Evolutionary conservation across 306 rosid genomes (phyloP).

Genomic region (Heteromeles arbutifolia): DNA sequence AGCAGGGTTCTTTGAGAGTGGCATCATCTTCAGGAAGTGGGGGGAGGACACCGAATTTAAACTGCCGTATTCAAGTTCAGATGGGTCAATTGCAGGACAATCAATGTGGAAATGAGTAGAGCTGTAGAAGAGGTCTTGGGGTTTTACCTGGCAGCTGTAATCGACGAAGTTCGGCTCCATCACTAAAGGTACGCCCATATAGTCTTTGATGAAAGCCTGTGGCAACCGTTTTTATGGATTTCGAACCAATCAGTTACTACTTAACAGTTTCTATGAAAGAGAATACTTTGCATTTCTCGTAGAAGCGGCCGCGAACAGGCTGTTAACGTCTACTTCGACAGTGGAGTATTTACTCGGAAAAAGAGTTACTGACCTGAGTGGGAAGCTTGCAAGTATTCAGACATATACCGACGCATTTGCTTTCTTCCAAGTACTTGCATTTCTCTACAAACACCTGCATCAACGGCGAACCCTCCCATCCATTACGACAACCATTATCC

Average conservation of each 20-base stretch:
- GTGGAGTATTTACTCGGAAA: background rate
- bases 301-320: background rate
- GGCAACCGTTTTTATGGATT: background rate
- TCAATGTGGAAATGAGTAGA: background rate
- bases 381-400: conserved; percentile 87
- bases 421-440: conserved; percentile 90
- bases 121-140: background rate
- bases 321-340: background rate
- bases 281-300: background rate
- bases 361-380: conserved; percentile 61
- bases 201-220: conserved; percentile 77
- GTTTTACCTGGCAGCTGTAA: conserved; percentile 80
- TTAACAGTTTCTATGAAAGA: too few species aligned
- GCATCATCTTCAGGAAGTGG: conserved; percentile 62
- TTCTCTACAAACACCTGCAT: conserved; percentile 71
- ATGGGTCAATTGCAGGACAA: background rate
- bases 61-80: conserved; percentile 34
- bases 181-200: conserved; percentile 78
- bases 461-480: background rate
- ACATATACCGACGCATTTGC: conserved; percentile 85
- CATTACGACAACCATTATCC: background rate
- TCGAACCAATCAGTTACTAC: background rate
- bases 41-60: conserved; percentile 78
- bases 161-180: conserved; percentile 92
- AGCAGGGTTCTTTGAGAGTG: conserved; percentile 65